These are phyloP conservation scores for Hyaloscypha variabilis DNA, from an alignment of 495 filamentous ascomycete genomes.

Conservation along the genomic window DNA sequence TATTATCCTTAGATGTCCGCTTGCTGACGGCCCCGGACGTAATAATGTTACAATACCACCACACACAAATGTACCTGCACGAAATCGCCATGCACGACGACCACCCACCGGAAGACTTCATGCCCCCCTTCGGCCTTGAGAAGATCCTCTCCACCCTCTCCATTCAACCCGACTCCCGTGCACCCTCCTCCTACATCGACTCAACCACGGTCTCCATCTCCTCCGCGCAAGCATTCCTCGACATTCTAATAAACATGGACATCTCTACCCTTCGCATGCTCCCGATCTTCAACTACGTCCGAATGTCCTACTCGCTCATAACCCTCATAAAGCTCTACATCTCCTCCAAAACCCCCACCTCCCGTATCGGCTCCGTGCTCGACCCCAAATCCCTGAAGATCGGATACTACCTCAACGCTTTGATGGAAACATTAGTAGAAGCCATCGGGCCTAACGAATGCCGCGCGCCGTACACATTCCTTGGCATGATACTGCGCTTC, in stretches of 20 bases:
- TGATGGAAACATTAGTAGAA: conserved; percentile 42
- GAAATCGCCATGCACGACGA: conserved; percentile 54
- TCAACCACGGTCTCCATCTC: conserved; percentile 53
- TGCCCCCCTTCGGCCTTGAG: conserved; percentile 31
- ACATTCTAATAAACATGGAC: conserved; percentile 46
- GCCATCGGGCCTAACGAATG: conserved; percentile 32
- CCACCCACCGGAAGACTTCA: conserved; percentile 52
- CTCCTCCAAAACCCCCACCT: conserved; percentile 41
- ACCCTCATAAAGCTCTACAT: conserved; percentile 54
- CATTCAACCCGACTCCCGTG: conserved; percentile 29
- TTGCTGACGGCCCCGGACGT: conserved; percentile 33
- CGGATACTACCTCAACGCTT: conserved; percentile 46
- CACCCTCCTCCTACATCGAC: conserved; percentile 49
- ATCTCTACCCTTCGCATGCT: conserved; percentile 44
- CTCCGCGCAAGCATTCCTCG: conserved; percentile 49
- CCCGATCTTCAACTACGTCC: conserved; percentile 50
- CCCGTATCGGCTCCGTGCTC: conserved; percentile 47
- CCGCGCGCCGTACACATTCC: conserved; percentile 23
- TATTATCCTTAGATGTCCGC: conserved; percentile 1
- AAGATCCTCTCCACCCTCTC: conserved; percentile 34
- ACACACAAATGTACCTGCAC: conserved; percentile 49
- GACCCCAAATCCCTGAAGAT: conserved; percentile 45
- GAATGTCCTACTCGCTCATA: conserved; percentile 45
- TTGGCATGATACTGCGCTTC: conserved; percentile 21
- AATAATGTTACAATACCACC: conserved; percentile 50